phyloP scores from a whole-genome alignment of 306 rosid species.

The Rosa persica region DNA sequence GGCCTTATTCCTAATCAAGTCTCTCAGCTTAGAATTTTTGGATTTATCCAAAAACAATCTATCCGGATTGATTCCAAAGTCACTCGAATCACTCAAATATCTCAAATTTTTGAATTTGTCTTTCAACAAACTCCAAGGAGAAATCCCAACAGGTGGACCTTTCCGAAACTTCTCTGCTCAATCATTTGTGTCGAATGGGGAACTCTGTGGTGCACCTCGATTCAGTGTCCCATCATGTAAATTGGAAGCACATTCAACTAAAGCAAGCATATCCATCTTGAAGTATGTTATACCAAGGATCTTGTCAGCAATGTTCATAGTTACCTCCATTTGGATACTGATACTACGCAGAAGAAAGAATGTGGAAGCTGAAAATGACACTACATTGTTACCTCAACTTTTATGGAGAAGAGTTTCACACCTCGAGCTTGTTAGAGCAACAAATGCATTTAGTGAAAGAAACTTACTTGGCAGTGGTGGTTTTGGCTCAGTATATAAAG shows the following conservation, averaged over 20 bases:
- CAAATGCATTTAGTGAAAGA: slow-evolving; percentile 13
- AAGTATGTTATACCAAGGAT: neutral
- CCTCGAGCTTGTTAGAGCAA: slow-evolving; percentile 21
- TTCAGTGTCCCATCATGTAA: slow-evolving; percentile 19
- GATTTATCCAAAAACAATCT: neutral
- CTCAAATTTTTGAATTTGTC: slow-evolving; percentile 3
- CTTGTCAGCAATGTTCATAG: neutral
- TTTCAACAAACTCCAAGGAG: slow-evolving; percentile 21
- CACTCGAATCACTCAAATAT: slow-evolving; percentile 9
- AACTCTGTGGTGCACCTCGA: slow-evolving; percentile 21
- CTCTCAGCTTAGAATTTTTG: neutral
- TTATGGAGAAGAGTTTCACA: slow-evolving; percentile 27
- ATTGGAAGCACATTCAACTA: neutral
- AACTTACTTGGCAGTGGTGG: slow-evolving; percentile 14
- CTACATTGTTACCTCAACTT: neutral
- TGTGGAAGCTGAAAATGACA: neutral
- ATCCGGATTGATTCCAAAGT: slow-evolving; percentile 7
- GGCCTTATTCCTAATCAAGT: neutral
- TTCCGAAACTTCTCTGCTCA: slow-evolving; percentile 17
- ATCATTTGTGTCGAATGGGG: slow-evolving; percentile 25
- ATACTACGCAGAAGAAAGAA: neutral
- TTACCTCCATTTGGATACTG: no score
- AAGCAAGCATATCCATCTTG: neutral
- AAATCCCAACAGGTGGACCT: slow-evolving; percentile 28
- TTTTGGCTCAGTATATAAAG: slow-evolving; percentile 17